Evolutionary conservation across 106 monocot genomes (phyloP).

Genomic region (Chionographis japonica): DNA sequence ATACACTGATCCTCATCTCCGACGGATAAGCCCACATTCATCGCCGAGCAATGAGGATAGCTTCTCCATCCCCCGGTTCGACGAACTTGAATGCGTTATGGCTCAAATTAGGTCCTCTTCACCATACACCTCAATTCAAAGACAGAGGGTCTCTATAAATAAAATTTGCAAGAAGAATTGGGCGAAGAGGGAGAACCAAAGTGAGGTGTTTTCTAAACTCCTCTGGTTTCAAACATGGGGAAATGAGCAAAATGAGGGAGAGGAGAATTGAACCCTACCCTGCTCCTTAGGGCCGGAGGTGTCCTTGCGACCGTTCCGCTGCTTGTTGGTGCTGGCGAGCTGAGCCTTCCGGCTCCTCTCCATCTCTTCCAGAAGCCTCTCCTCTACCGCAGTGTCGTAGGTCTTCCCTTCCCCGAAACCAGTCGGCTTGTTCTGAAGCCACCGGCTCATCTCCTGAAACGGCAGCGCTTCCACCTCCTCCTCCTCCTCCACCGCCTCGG

Average conservation of each 20-base stretch:
- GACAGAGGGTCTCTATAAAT: neutral
- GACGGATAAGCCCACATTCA: too few relatives aligned
- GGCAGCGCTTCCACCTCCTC: constrained; percentile 21
- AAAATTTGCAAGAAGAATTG: neutral
- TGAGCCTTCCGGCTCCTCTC: constrained; percentile 35
- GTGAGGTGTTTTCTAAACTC: too few relatives aligned
- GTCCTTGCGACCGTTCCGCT: constrained; percentile 9
- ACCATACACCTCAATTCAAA: too few relatives aligned
- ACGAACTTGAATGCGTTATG: too few relatives aligned
- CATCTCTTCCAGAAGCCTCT: constrained; percentile 58
- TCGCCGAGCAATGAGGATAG: too few relatives aligned
- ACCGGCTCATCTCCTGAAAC: constrained; percentile 46
- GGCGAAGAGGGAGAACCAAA: neutral
- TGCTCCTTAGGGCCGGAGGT: neutral
- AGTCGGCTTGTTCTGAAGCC: constrained; percentile 52
- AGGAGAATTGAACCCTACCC: constrained; percentile 9
- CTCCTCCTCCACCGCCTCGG: constrained; percentile 13
- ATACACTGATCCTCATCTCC: too few relatives aligned
- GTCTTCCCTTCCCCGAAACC: constrained; percentile 72
- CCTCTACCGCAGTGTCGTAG: constrained; percentile 62
- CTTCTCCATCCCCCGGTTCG: too few relatives aligned
- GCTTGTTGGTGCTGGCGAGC: constrained; percentile 21
- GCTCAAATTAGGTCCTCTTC: too few relatives aligned
- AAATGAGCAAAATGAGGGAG: neutral
- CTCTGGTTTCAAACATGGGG: neutral